These are phyloP conservation scores for Raphanus sativus DNA, from an alignment of 345 rosid genomes.

Conservation along the genomic window DNA sequence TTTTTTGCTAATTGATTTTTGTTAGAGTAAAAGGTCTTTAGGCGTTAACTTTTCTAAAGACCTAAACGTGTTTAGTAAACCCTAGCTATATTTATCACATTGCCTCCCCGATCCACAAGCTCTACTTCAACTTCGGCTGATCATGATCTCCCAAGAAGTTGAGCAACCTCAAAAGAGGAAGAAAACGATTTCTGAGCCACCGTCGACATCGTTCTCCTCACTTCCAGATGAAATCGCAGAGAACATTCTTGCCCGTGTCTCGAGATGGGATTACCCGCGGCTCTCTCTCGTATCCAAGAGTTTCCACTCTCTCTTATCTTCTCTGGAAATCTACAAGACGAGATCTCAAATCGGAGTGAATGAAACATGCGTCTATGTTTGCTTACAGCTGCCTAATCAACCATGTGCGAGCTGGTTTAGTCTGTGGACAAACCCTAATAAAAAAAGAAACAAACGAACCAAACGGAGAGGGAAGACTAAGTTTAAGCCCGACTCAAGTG, in stretches of 20 bases:
- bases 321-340: not conserved
- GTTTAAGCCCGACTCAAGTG: not conserved
- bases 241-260: conserved; percentile 56
- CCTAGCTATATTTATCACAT: no score
- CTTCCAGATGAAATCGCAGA: not conserved
- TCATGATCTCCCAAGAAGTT: not conserved
- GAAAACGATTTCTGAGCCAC: not conserved
- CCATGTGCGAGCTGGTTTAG: not conserved
- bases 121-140: not conserved
- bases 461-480: not conserved
- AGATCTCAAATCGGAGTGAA: not conserved
- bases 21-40: no score
- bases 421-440: not conserved
- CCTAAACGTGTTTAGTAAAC: no score
- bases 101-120: no score
- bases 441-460: not conserved
- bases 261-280: conserved; percentile 49
- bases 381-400: not conserved
- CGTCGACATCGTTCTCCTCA: not conserved
- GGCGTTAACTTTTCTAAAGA: no score
- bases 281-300: conserved; percentile 63
- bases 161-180: not conserved
- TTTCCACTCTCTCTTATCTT: conserved; percentile 47
- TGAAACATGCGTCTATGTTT: not conserved
- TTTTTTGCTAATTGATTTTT: no score